Conservation (phyloP, 2,329 filamentous ascomycete species). For the Cladosporium phlei region DNA sequence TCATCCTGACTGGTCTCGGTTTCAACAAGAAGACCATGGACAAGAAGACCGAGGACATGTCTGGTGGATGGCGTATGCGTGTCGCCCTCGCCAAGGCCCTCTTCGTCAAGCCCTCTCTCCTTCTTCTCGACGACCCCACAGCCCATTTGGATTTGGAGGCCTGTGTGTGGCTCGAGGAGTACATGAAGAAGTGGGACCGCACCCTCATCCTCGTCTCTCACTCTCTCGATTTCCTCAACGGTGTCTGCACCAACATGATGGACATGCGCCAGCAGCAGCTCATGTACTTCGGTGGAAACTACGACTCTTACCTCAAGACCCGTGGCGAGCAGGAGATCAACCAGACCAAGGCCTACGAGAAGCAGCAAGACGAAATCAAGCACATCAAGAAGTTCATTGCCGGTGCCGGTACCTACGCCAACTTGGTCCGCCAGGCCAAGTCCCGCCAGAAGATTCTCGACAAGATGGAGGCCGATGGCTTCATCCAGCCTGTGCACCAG, state of each 20-base stretch:
- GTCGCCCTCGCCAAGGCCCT: constrained; percentile 95
- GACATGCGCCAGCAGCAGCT: constrained; percentile 90
- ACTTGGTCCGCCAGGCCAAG: constrained; percentile 97
- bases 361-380: constrained; percentile 97
- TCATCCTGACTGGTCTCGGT: constrained; percentile 95
- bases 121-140: constrained; percentile 95
- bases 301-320: constrained; percentile 95
- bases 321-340: constrained; percentile 90
- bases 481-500: constrained; percentile 82
- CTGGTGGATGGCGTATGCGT: constrained; percentile 99
- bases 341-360: constrained; percentile 97
- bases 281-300: constrained; percentile 99
- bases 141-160: constrained; percentile 99
- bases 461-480: constrained; percentile 99
- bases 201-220: constrained; percentile 95
- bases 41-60: constrained; percentile 99
- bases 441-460: constrained; percentile 99
- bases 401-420: constrained; percentile 98
- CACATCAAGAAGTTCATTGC: constrained; percentile 99
- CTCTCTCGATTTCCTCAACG: constrained; percentile 98
- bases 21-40: constrained; percentile 98
- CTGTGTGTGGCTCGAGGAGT: constrained; percentile 99
- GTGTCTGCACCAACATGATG: constrained; percentile 97
- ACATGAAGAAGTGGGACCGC: constrained; percentile 98
- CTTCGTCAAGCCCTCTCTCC: constrained; percentile 93